These are phyloP conservation scores for Phycomyces nitens DNA, from an alignment of 192 early-diverging fungal genomes.

Conservation along the genomic window DNA sequence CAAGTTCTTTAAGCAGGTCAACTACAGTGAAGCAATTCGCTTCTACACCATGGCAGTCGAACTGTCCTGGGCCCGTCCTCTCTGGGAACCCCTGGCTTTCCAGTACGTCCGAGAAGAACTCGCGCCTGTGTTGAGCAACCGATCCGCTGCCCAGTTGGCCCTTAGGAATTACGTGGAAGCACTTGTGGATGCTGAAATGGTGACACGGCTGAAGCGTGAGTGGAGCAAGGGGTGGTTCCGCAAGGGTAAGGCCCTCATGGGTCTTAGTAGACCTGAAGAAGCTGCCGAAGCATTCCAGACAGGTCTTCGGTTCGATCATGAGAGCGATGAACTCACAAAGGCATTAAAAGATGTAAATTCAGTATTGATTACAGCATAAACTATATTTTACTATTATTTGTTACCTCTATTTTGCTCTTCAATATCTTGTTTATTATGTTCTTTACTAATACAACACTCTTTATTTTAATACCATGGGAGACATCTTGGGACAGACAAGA, in stretches of 20 bases:
- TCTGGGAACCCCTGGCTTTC: slow-evolving; percentile 70
- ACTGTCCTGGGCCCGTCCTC: slow-evolving; percentile 64
- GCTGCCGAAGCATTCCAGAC: slow-evolving; percentile 79
- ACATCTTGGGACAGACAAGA: no score
- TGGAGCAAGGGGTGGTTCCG: slow-evolving; percentile 77
- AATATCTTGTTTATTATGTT: no score
- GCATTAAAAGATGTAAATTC: slow-evolving; percentile 60
- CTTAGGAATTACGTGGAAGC: slow-evolving; percentile 65
- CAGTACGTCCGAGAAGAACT: slow-evolving; percentile 59
- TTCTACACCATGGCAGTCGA: slow-evolving; percentile 88
- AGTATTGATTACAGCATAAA: no score
- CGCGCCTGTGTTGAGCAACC: slow-evolving; percentile 59
- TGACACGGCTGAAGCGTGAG: slow-evolving; percentile 60
- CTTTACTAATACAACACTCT: no score
- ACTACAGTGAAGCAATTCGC: slow-evolving; percentile 78
- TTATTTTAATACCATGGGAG: no score
- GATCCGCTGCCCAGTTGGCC: slow-evolving; percentile 62
- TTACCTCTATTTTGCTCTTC: no score
- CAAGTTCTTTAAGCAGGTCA: slow-evolving; percentile 76
- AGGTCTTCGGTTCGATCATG: slow-evolving; percentile 71
- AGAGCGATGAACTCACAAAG: slow-evolving; percentile 73
- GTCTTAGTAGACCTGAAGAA: slow-evolving; percentile 74
- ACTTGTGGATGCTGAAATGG: slow-evolving; percentile 67
- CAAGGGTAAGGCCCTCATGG: slow-evolving; percentile 82
- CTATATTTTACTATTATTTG: no score